Base-by-base conservation (phyloP, 2,329 filamentous ascomycete genomes). In the Pseudocercospora fijiensis region DNA sequence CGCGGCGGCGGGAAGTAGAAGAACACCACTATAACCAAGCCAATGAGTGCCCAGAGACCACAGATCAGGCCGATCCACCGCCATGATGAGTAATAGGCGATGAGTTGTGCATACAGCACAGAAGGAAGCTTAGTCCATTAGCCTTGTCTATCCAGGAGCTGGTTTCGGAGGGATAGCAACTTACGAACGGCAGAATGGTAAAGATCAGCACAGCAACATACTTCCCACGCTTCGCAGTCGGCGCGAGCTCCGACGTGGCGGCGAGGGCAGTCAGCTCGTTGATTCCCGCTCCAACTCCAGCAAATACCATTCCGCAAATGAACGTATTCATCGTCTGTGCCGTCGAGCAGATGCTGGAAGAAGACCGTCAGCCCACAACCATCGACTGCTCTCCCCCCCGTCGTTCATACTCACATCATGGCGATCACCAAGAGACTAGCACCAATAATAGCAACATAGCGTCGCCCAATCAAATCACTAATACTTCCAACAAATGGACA, bases 191-290 rank as follows among this genome's bases (percentile, higher is more conserved):
- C 1, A 87, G 66, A 62, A 89, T 86, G 60, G 84, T 86, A 70
- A 88, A 81, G 52, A 88, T 83, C 11, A 89, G 75, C 0, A 82
- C 75, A 13, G 84, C 83, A 30, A 88, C 83, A 71, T 88, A 89
- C 71, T 83, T 83, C 28, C 86, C 88, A 47, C 88, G 82, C 72
- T 88, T 84, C 16, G 83, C 79, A 24, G 85, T 86, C 1, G 88
- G 88, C 0, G 86, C 88, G 64, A 90, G 81, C 72, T 91, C 88
- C 1, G 86, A 86, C 1, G 87, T 88, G 33, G 83, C 88, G 27
- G 88, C 87, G 8, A 91, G 78, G 4, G 88, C 87, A 5, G 86
- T 90, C 33, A 90, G 78, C 74, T 90, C 88, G 68, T 87, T 87
- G 65, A 90, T 83, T 3, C 88, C 88, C 10, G 87, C 87, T 33